phyloP scores from a whole-genome alignment of 2,329 filamentous ascomycete genomes.

The Pseudocercospora musae region DNA sequence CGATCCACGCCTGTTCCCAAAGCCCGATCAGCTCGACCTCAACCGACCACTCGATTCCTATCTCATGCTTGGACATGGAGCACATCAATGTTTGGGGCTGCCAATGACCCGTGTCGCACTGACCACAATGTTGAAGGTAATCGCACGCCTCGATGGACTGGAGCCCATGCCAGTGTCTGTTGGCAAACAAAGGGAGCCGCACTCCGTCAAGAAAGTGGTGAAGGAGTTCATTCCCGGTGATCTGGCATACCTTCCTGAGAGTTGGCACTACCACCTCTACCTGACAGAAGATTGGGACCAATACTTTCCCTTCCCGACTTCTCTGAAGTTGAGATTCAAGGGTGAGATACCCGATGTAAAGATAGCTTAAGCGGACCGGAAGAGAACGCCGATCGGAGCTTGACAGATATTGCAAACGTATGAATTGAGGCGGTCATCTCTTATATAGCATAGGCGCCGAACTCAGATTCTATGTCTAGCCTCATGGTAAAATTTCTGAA shows the following conservation, averaged over 20 bases:
- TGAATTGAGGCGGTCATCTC: not conserved
- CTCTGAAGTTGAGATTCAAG: constrained; percentile 37
- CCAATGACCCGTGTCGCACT: constrained; percentile 44
- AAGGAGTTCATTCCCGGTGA: constrained; percentile 35
- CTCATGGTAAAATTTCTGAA: not conserved
- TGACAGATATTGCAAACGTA: not conserved
- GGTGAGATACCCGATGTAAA: constrained; percentile 18
- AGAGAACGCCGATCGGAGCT: not conserved
- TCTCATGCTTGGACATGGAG: constrained; percentile 44
- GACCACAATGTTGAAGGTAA: constrained; percentile 46
- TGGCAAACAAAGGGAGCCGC: constrained; percentile 35
- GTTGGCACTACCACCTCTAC: constrained; percentile 41
- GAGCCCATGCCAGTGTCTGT: constrained; percentile 38
- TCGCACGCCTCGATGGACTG: constrained; percentile 41
- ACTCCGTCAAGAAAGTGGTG: constrained; percentile 43
- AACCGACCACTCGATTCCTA: constrained; percentile 42
- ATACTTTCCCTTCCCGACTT: constrained; percentile 47
- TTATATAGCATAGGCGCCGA: not conserved
- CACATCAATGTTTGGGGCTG: constrained; percentile 44
- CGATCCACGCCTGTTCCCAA: constrained; percentile 41
- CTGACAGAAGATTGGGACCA: constrained; percentile 49
- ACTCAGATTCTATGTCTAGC: not conserved
- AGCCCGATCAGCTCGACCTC: constrained; percentile 41
- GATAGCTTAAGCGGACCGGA: not conserved
- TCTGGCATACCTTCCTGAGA: constrained; percentile 33